Evolutionary conservation across 768 basidiomycete genomes (phyloP), one percentile per base, ranked within the genome.

Genomic region (Dentipellis sp.): DNA sequence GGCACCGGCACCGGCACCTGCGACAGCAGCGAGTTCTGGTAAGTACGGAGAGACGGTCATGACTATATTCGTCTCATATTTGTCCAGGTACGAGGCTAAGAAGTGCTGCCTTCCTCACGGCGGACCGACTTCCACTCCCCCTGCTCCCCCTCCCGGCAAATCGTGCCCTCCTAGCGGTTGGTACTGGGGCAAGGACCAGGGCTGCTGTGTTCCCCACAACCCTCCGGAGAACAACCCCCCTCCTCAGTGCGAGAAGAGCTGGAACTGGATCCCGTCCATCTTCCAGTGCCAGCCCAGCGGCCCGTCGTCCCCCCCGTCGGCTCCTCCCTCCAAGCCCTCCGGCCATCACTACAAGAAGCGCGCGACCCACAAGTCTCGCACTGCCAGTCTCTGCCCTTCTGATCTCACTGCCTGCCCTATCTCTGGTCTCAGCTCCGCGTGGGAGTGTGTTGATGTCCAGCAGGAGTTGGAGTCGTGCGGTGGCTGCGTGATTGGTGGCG

Each of bases 401-500:
- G 76, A 75, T 36, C 67, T 81, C 35, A 72, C 78, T 39, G 81
- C 82, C 29, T 86, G 83, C 70, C 81, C 81, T 16, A 72, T 84
- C 58, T 54, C 68, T 19, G 62, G 59, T 47, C 37, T 63, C 19
- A 61, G 63, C 45, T 74, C 68, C 35, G 78, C 81, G 55, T 81
- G 74, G 61, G 83, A 86, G 64, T 86, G 83, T 64, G 63, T 91
- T 52, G 85, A 91, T 69, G 77, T 77, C 34, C 61, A 68, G 16
- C 71, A 71, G 46, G 86, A 90, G 57, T 76, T 91, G 48, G 75
- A 81, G 57, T 82, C 83, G 12, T 91, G 89, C 68, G 89, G 88
- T 59, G 89, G 90, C 29, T 91, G 89, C 65, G 68, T 79, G 2
- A 75, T 79, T 16, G 68, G 78, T n/a, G 81, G 81, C 17, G 64